Conservation (phyloP, 352 stramenopile species). For the Phytopythium helicoides region DNA sequence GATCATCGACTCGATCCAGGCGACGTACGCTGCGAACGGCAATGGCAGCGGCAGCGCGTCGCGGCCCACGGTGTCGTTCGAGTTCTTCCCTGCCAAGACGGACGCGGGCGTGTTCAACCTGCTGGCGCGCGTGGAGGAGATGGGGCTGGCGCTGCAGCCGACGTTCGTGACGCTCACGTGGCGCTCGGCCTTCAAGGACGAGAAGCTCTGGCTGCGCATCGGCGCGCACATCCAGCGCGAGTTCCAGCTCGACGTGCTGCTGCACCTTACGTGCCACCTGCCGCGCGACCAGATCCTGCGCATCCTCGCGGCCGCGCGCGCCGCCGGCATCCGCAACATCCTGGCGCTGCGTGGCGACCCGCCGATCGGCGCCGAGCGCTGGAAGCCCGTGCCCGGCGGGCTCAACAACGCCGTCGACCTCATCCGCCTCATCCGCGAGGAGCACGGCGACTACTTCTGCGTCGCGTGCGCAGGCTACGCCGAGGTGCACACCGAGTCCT, state of each 20-base stretch:
- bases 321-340: conserved; percentile 96
- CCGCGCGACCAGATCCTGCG: conserved; percentile 58
- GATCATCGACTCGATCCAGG: conserved; percentile 76
- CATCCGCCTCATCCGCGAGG: conserved; percentile 95
- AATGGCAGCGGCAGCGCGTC: conserved; percentile 4
- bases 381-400: conserved; percentile 82
- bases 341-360: conserved; percentile 96
- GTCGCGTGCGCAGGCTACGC: conserved; percentile 97
- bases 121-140: conserved; percentile 82
- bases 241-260: conserved; percentile 80
- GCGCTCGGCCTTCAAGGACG: conserved; percentile 88
- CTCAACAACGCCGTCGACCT: conserved; percentile 95
- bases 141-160: conserved; percentile 79
- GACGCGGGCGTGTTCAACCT: conserved; percentile 84
- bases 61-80: conserved; percentile 75
- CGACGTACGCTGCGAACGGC: conserved; percentile 43
- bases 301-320: conserved; percentile 64
- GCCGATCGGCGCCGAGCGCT: conserved; percentile 89
- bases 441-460: conserved; percentile 97
- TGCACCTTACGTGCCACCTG: conserved; percentile 81
- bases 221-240: conserved; percentile 85
- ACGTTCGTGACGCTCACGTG: conserved; percentile 90
- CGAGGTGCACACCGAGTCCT: conserved; percentile 89
- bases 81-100: conserved; percentile 89
- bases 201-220: conserved; percentile 88